Conservation (phyloP, 2,329 filamentous ascomycete genomes). For the Ophiobolus disseminans region DNA sequence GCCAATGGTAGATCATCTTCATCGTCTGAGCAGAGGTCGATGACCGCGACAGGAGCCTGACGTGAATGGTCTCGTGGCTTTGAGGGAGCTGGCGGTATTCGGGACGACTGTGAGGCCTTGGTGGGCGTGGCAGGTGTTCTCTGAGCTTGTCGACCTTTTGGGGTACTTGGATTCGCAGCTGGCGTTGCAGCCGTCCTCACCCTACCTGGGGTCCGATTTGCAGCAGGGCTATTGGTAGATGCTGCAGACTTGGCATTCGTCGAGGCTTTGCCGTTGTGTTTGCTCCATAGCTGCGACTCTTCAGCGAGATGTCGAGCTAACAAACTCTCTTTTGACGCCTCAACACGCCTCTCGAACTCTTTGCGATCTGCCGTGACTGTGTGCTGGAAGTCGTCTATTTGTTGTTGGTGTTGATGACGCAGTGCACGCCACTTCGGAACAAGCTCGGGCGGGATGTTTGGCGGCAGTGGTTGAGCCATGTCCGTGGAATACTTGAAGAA, state of each 20-base stretch:
- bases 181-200: too few relatives aligned
- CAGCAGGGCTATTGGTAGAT: too few relatives aligned
- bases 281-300: conserved; percentile 15
- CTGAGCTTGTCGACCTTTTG: too few relatives aligned
- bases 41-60: neutral
- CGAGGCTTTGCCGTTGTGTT: neutral
- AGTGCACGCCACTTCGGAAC: conserved; percentile 5
- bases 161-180: too few relatives aligned
- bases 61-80: neutral
- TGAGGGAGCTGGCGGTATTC: neutral
- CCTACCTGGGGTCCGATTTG: too few relatives aligned
- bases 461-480: neutral
- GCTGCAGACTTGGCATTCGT: neutral
- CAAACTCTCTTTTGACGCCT: neutral
- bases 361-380: neutral
- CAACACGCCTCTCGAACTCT: conserved; percentile 1
- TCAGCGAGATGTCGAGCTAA: conserved; percentile 11
- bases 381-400: neutral
- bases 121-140: too few relatives aligned
- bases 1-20: conserved; percentile 3
- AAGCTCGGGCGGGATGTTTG: neutral
- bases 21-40: conserved; percentile 16
- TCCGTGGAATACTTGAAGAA: neutral
- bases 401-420: conserved; percentile 2
- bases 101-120: too few relatives aligned